A percentile compares a stretch with the other conserved stretches of the same genome.
These are phyloP conservation scores for Grosmannia huntii DNA, from an alignment of 2,329 filamentous ascomycete genomes.

Conservation along the genomic window DNA sequence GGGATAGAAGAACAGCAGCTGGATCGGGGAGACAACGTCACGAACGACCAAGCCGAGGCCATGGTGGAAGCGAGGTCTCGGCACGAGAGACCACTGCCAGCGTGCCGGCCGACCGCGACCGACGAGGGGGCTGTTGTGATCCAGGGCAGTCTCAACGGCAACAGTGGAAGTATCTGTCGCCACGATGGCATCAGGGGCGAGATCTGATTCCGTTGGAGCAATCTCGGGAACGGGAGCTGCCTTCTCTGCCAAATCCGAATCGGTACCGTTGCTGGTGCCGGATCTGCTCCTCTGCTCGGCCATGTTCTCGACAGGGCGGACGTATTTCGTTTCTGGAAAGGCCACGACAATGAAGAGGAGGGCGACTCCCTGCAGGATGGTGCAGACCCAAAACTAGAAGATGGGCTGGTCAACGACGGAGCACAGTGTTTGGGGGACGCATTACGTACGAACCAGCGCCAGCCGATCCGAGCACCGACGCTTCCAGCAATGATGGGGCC, in stretches of 20 bases:
- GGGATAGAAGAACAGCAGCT: conserved; percentile 16
- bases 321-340: conserved; percentile 44
- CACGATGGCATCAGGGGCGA: background rate
- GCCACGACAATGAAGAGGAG: conserved; percentile 37
- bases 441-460: conserved; percentile 27
- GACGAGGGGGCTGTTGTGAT: background rate
- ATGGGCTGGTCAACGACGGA: background rate
- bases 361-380: conserved; percentile 33
- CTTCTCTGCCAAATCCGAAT: background rate
- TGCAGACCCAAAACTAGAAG: conserved; percentile 29
- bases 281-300: background rate
- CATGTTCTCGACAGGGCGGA: conserved; percentile 22
- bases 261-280: background rate
- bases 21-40: conserved; percentile 18
- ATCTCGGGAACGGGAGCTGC: background rate
- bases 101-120: conserved; percentile 12
- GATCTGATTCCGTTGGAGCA: background rate
- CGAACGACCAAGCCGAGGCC: conserved; percentile 13
- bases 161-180: background rate
- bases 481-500: conserved; percentile 31
- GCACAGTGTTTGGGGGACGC: background rate
- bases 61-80: conserved; percentile 12
- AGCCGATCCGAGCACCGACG: conserved; percentile 32
- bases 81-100: conserved; percentile 16
- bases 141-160: background rate